Base-by-base conservation (phyloP, 2,329 filamentous ascomycete genomes). In the Botrytis cinerea region DNA sequence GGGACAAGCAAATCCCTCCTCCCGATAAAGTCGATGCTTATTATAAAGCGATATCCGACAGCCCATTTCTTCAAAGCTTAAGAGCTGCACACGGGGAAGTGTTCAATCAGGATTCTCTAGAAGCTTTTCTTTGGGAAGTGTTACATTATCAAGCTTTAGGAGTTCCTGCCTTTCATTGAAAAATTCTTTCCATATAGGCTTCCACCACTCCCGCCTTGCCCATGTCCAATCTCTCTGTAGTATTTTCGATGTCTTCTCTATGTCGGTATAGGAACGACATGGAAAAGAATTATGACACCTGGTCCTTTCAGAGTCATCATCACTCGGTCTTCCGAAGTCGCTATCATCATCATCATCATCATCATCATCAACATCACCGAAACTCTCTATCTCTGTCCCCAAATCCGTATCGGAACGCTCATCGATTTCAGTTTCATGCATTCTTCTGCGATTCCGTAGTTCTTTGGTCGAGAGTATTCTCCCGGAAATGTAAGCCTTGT, bases 191-290 rank as follows among this genome's bases (percentile, higher is more conserved):
- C 51, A 54, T 54, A 54, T 28, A 18, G 51, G n/a, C 25, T 54
- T 28, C 51, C 25, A 54, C 51, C 12, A 54, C 14, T 54, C 51
- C 51, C 51, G 16, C 14, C 51, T 54, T 28, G 51, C 51, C 4
- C 16, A 28, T 54, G 0, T 16, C 25, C 48, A 54, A n/a, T 54
- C 48, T 6, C 5, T 14, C 48, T 54, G 4, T 28, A 28, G 51
- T n/a, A 3, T 0, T 16, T 16, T 1, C 6, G 25, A n/a, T 8
- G 51, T 54, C 5, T 3, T 0, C n/a, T 54, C 25, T 16, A 28
- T 2, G 2, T 12, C 25, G 4, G 16, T 16, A 2, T 54, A 54
- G 12, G n/a, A 7, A 28, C 22, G 12, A 16, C 2, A 6, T 28
- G 14, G 4, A 14, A 12, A 3, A 54, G 7, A 12, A 16, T 0